phyloP scores from a whole-genome alignment of 352 stramenopile genomes.

The Salisapilia sapeloensis region DNA sequence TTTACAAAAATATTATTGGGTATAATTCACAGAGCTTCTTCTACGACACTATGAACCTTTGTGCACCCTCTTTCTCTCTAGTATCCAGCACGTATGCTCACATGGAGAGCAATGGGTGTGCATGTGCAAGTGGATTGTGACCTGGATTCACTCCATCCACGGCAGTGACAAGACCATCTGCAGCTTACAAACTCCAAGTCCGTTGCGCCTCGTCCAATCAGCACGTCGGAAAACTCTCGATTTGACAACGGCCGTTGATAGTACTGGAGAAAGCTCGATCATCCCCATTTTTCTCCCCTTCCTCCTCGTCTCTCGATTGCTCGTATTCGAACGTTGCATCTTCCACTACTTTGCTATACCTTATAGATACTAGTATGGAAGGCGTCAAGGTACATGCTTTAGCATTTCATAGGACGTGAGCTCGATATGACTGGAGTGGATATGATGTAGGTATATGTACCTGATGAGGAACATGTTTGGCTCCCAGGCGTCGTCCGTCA shows the following conservation, averaged over 20 bases:
- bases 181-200: not conserved
- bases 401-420: not conserved
- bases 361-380: slow-evolving; percentile 30
- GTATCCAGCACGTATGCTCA: too few species aligned
- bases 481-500: slow-evolving; percentile 55
- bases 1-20: too few species aligned
- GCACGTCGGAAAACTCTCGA: not conserved
- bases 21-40: too few species aligned
- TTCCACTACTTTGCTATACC: too few species aligned
- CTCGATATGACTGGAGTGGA: not conserved
- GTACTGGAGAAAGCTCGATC: not conserved
- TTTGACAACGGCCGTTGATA: not conserved
- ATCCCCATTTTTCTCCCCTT: not conserved
- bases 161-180: too few species aligned
- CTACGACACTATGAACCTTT: too few species aligned
- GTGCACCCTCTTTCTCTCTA: too few species aligned
- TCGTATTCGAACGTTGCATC: not conserved
- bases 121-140: too few species aligned
- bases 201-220: not conserved
- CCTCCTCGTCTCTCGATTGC: not conserved
- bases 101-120: too few species aligned
- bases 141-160: too few species aligned
- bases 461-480: slow-evolving; percentile 64
- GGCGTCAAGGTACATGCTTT: slow-evolving; percentile 26
- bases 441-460: slow-evolving; percentile 41